phyloP scores from a whole-genome alignment of 2,329 filamentous ascomycete genomes.

The Hymenoscyphus linearis region DNA sequence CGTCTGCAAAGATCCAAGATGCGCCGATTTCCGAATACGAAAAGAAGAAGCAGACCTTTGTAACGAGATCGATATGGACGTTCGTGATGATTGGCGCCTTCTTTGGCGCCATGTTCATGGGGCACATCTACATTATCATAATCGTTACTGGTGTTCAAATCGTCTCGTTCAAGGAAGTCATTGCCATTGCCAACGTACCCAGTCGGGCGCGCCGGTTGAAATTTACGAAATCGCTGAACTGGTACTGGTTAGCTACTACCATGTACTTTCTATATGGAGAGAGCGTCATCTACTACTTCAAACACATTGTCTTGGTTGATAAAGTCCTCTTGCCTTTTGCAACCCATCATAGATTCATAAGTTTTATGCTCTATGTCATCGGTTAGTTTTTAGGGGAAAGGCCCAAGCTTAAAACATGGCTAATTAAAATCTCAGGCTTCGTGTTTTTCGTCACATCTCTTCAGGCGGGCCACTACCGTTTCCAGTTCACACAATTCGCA shows the following conservation, averaged over 20 bases:
- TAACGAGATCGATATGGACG: slow-evolving; percentile 95
- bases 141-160: slow-evolving; percentile 93
- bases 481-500: slow-evolving; percentile 98
- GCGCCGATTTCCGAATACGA: slow-evolving; percentile 68
- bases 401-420: slow-evolving; percentile 19
- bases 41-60: slow-evolving; percentile 98
- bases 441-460: slow-evolving; percentile 96
- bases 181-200: slow-evolving; percentile 92
- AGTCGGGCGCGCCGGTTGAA: slow-evolving; percentile 84
- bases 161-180: slow-evolving; percentile 98
- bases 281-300: slow-evolving; percentile 99
- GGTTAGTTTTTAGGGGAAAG: slow-evolving; percentile 49
- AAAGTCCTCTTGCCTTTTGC: slow-evolving; percentile 87
- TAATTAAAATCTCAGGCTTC: slow-evolving; percentile 58
- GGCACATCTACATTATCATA: slow-evolving; percentile 94
- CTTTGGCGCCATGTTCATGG: slow-evolving; percentile 87
- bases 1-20: slow-evolving; percentile 15
- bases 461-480: slow-evolving; percentile 92
- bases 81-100: slow-evolving; percentile 95
- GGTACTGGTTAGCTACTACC: slow-evolving; percentile 97
- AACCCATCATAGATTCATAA: slow-evolving; percentile 97
- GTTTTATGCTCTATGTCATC: slow-evolving; percentile 96
- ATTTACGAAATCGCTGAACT: slow-evolving; percentile 94
- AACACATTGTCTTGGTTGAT: slow-evolving; percentile 95
- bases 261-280: slow-evolving; percentile 99